Evolutionary conservation across 2,329 filamentous ascomycete genomes (phyloP).

Genomic region (Huntiella moniliformis): DNA sequence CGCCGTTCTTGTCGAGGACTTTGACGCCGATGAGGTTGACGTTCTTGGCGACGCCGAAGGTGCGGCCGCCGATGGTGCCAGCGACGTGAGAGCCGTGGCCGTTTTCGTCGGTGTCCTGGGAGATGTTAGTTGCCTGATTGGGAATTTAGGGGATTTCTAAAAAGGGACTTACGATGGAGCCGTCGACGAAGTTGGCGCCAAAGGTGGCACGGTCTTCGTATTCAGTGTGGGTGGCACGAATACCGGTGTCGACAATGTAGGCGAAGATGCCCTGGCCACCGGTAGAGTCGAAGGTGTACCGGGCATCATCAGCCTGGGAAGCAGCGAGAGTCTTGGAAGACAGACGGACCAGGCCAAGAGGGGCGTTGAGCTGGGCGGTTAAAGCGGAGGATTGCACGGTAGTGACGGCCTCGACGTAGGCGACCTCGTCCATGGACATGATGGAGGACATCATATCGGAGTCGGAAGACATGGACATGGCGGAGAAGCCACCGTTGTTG

Average conservation of each 20-base stretch:
- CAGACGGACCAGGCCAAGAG: constrained; percentile 33
- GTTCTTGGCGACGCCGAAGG: constrained; percentile 44
- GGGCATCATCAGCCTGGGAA: constrained; percentile 13
- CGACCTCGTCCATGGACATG: constrained; percentile 28
- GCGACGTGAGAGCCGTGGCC: constrained; percentile 47
- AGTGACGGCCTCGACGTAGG: constrained; percentile 35
- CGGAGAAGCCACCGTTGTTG: constrained; percentile 27
- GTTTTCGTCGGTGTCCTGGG: constrained; percentile 33
- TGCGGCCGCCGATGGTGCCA: constrained; percentile 40
- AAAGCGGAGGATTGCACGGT: constrained; percentile 25
- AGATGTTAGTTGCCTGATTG: not conserved
- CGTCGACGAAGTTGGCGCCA: constrained; percentile 33
- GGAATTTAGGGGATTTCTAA: not conserved
- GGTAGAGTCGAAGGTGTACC: constrained; percentile 33
- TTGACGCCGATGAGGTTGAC: constrained; percentile 38
- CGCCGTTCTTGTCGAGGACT: constrained; percentile 31
- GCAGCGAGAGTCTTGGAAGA: constrained; percentile 24
- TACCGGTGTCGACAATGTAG: constrained; percentile 49
- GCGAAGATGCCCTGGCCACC: constrained; percentile 37
- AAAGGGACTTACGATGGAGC: constrained; percentile 20
- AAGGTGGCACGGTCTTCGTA: constrained; percentile 36
- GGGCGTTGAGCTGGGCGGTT: constrained; percentile 33
- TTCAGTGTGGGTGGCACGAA: constrained; percentile 34
- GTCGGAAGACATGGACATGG: constrained; percentile 33
- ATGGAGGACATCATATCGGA: constrained; percentile 31